These are phyloP conservation scores for Vanderwaltozyma verrucispora DNA, from an alignment of 805 yeast genomes.

Conservation along the genomic window DNA sequence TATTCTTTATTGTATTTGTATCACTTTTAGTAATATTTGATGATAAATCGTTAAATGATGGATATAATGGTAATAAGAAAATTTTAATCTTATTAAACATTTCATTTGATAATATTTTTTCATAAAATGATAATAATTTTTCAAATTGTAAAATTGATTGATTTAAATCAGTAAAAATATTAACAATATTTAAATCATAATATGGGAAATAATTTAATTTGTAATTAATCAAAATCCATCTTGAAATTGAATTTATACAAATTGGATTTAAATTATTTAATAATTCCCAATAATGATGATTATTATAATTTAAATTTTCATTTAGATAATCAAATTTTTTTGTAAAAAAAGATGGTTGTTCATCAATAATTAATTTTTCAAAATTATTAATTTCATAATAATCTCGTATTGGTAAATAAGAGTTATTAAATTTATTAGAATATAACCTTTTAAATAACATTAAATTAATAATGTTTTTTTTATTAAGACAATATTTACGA, in stretches of 20 bases:
- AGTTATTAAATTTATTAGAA: too few species aligned
- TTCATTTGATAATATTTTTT: slow-evolving; percentile 9
- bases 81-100: slow-evolving; percentile 19
- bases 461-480: too few species aligned
- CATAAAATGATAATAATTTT: slow-evolving; percentile 14
- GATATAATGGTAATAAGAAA: slow-evolving; percentile 23
- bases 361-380: background rate
- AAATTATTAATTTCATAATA: background rate
- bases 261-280: slow-evolving; percentile 1
- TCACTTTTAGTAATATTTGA: slow-evolving; percentile 11
- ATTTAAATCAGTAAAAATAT: slow-evolving; percentile 20
- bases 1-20: too few species aligned
- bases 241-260: slow-evolving; percentile 38
- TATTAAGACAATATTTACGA: too few species aligned
- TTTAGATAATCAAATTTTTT: background rate
- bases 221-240: slow-evolving; percentile 64
- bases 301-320: slow-evolving; percentile 1
- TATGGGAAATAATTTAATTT: slow-evolving; percentile 59
- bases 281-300: slow-evolving; percentile 2
- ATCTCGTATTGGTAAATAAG: slow-evolving; percentile 1
- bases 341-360: slow-evolving; percentile 3
- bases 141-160: slow-evolving; percentile 13
- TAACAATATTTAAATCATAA: slow-evolving; percentile 40
- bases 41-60: slow-evolving; percentile 7
- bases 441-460: too few species aligned